Percentiles rank a stretch among this genome's conserved stretches.
Conservation (phyloP, 352 stramenopile species). For the Pythium aquatile region DNA sequence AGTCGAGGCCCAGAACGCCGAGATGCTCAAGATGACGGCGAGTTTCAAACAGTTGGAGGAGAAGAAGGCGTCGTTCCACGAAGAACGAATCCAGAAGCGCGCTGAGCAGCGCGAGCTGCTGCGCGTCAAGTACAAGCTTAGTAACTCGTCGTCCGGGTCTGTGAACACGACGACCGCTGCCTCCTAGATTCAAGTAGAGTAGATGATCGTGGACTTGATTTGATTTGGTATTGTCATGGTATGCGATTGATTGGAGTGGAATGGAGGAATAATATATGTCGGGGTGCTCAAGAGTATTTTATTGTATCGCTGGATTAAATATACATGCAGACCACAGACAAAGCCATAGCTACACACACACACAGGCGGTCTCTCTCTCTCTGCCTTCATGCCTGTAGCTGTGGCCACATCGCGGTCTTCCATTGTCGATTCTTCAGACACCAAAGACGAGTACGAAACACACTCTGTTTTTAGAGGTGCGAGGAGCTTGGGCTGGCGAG, state of each 20-base stretch:
- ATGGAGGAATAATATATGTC: too few species aligned
- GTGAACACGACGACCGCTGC: slow-evolving; percentile 16
- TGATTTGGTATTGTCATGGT: not conserved
- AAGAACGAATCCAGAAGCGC: slow-evolving; percentile 57
- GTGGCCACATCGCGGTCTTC: not conserved
- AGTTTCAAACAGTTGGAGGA: slow-evolving; percentile 55
- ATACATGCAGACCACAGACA: slow-evolving; percentile 10
- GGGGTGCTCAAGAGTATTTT: not conserved
- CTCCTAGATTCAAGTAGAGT: slow-evolving; percentile 13
- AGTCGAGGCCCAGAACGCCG: slow-evolving; percentile 56
- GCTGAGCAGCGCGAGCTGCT: slow-evolving; percentile 62
- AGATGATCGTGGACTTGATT: not conserved
- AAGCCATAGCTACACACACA: too few species aligned
- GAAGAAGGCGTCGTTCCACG: slow-evolving; percentile 61
- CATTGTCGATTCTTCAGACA: not conserved
- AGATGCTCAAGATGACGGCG: slow-evolving; percentile 51
- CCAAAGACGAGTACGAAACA: not conserved
- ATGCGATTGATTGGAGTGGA: too few species aligned
- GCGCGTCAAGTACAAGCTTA: slow-evolving; percentile 68
- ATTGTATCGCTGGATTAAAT: slow-evolving; percentile 19
- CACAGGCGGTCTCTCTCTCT: too few species aligned
- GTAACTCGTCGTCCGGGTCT: slow-evolving; percentile 9
- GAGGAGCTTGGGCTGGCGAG: slow-evolving; percentile 35
- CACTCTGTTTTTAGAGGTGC: slow-evolving; percentile 31
- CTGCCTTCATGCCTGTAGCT: too few species aligned